phyloP scores from a whole-genome alignment of 345 rosid genomes.

The Psidium friedrichsthalianum region DNA sequence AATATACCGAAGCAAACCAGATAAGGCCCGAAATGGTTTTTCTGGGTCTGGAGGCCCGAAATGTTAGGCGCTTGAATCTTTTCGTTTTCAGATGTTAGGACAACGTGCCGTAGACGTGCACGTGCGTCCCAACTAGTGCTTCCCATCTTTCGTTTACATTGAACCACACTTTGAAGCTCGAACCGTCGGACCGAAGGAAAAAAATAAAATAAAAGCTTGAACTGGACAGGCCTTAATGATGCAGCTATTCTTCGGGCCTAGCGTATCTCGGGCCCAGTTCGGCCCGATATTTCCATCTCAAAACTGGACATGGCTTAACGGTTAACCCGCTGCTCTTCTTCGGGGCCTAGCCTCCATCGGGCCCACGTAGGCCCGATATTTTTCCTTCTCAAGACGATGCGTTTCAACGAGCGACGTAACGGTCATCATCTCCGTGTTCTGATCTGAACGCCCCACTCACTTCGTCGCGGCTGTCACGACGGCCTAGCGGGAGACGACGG shows the following conservation, averaged over 20 bases:
- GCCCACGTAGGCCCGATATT: background rate
- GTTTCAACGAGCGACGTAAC: background rate
- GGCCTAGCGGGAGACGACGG: background rate
- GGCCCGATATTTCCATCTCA: background rate
- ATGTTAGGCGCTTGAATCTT: background rate
- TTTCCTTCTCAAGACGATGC: background rate
- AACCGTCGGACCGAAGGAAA: too few species aligned
- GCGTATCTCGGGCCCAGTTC: rapidly evolving
- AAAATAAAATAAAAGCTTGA: background rate
- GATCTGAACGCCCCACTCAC: background rate
- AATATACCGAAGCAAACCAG: background rate
- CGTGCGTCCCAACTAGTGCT: background rate
- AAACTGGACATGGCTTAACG: background rate
- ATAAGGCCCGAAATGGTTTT: too few species aligned
- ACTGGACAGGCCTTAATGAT: background rate
- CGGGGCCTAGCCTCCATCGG: background rate
- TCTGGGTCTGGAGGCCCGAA: too few species aligned
- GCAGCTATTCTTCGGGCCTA: background rate
- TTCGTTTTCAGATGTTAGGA: background rate
- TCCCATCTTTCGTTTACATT: background rate
- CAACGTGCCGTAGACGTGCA: background rate
- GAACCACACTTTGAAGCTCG: background rate
- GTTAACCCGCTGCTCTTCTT: background rate
- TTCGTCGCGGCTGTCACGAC: background rate
- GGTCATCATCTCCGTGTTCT: background rate